phyloP scores from a whole-genome alignment of 805 yeast genomes.

The Teunomyces stri region DNA sequence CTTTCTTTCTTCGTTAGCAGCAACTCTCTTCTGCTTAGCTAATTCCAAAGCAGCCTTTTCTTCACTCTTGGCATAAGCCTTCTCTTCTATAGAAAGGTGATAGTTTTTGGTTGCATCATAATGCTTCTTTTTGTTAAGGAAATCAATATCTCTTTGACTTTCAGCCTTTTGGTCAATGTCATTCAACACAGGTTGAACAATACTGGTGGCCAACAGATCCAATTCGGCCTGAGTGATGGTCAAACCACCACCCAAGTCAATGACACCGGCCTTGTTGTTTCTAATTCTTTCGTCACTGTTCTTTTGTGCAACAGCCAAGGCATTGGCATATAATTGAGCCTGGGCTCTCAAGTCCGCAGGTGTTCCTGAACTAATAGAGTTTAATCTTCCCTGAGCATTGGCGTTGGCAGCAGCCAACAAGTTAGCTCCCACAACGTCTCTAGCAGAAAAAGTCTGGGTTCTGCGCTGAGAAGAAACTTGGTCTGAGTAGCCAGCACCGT shows the following conservation, averaged over 20 bases:
- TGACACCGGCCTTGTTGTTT: slow-evolving; percentile 48
- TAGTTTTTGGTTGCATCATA: slow-evolving; percentile 34
- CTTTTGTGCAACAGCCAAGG: slow-evolving; percentile 73
- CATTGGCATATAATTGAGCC: slow-evolving; percentile 65
- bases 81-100: slow-evolving; percentile 29
- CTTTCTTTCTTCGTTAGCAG: slow-evolving; percentile 32
- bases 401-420: slow-evolving; percentile 48
- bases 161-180: slow-evolving; percentile 71
- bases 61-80: slow-evolving; percentile 25
- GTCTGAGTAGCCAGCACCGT: slow-evolving; percentile 27
- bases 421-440: slow-evolving; percentile 45
- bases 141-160: slow-evolving; percentile 57
- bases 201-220: slow-evolving; percentile 70
- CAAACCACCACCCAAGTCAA: slow-evolving; percentile 87
- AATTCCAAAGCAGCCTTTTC: slow-evolving; percentile 34
- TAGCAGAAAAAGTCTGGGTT: slow-evolving; percentile 36
- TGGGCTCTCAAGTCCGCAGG: slow-evolving; percentile 37
- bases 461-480: slow-evolving; percentile 26
- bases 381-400: slow-evolving; percentile 44
- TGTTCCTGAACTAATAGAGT: slow-evolving; percentile 23
- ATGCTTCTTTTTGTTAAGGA: slow-evolving; percentile 30
- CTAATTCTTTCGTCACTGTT: slow-evolving; percentile 56
- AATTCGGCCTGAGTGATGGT: slow-evolving; percentile 73
- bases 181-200: slow-evolving; percentile 79
- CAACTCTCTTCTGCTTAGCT: slow-evolving; percentile 34